Base-by-base conservation (phyloP, 2,329 filamentous ascomycete genomes). In the Fusarium euwallaceae region DNA sequence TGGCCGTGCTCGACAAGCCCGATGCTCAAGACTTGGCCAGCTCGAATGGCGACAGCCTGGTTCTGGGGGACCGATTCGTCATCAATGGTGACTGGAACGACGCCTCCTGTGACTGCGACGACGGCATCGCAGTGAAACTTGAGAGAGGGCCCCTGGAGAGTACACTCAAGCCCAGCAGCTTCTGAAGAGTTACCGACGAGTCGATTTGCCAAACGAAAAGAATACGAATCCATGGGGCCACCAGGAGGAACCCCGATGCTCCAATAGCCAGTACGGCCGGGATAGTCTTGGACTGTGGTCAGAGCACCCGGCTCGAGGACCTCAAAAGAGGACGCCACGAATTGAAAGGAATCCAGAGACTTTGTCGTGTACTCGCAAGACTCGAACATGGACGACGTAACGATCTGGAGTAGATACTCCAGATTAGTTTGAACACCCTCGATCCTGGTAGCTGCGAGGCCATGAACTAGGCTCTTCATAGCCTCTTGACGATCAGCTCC, bases 381-480 rank as follows among this genome's bases (percentile, higher is more conserved):
- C 16, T 43, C 66, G 55, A 84, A 83, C 41, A 76, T 56, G 6
- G 72, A 53, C 4, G 80, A 81, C 0, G 72, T 60, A 2, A 83
- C 62, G 10, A 83, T 80, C 17, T 80, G 76, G 0, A 67, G 69
- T 7, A 83, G 70, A 48, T 84, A 84, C 5, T 80, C 79, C 2
- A 84, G 64, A 24, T 84, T 84, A 6, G 82, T 83, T 66, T 81
- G 77, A 0, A 83, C 75, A 1, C 82, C 82, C 1, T 78, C 74
- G 2, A 83, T 76, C 0, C 67, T 65, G 0, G 79, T 82, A 6
- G 89, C 83, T 76, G 90, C 89, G 6, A 94, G 82, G 0, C 92
- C 92, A 1, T 86, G 82, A 0, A 86, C 86, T 20, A 95, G 84
- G 69, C 92, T 93, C 61, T 89, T 86, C 7, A 94, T 85, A 1